Evolutionary conservation across 2,329 filamentous ascomycete species (phyloP).

Genomic region (Westerdykella sp.): DNA sequence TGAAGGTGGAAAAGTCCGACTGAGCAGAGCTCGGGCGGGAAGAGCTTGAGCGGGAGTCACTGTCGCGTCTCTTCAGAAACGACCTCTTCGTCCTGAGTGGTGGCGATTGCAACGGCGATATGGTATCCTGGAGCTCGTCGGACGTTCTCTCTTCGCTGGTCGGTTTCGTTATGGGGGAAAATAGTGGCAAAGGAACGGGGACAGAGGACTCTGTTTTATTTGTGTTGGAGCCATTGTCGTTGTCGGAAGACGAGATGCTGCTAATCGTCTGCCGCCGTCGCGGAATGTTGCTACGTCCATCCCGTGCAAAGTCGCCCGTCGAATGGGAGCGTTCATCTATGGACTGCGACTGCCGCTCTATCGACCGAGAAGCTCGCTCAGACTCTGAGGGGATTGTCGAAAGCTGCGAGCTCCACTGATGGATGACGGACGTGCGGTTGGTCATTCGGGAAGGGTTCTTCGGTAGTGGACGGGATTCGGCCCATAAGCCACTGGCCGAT

Average conservation of each 20-base stretch:
- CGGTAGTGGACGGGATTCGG: slow-evolving; percentile 28
- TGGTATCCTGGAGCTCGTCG: slow-evolving; percentile 35
- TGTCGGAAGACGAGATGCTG: slow-evolving; percentile 32
- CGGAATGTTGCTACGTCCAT: slow-evolving; percentile 16
- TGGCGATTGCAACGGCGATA: slow-evolving; percentile 35
- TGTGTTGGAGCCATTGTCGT: slow-evolving; percentile 16
- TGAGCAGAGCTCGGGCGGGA: slow-evolving; percentile 33
- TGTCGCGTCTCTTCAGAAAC: slow-evolving; percentile 28
- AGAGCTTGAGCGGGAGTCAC: slow-evolving; percentile 29
- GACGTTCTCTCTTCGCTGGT: slow-evolving; percentile 22
- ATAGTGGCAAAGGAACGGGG: slow-evolving; percentile 33
- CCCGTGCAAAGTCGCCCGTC: slow-evolving; percentile 22
- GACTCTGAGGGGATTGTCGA: slow-evolving; percentile 35
- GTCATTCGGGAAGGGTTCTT: slow-evolving; percentile 37
- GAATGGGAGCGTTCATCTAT: slow-evolving; percentile 28
- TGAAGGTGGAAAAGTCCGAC: slow-evolving; percentile 30
- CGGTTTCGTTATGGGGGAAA: slow-evolving; percentile 24
- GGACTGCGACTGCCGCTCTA: slow-evolving; percentile 27
- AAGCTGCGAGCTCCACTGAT: slow-evolving; percentile 38
- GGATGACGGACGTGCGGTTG: slow-evolving; percentile 25
- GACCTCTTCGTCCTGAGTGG: slow-evolving; percentile 36
- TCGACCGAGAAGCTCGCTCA: slow-evolving; percentile 32
- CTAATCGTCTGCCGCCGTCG: slow-evolving; percentile 30
- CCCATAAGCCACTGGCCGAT: slow-evolving; percentile 33
- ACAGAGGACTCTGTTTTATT: slow-evolving; percentile 26